Evolutionary conservation across 2,329 filamentous ascomycete genomes (phyloP), one percentile per base, ranked within the genome.

Genomic region (Fusarium poae): DNA sequence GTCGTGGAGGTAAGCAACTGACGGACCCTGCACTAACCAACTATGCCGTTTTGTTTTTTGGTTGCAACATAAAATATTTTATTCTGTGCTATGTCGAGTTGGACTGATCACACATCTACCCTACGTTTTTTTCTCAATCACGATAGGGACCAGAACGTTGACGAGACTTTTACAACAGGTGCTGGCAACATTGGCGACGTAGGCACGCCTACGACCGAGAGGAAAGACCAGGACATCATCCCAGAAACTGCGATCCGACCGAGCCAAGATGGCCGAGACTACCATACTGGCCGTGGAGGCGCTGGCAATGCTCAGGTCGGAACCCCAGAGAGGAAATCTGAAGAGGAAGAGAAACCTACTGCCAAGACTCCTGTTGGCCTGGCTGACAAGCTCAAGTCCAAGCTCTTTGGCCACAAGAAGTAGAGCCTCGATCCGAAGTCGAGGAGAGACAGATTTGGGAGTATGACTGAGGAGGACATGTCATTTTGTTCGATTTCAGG

Each of bases 251-350:
- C 87, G 23, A 75, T 82, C 51, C 84, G 86, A 27, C 79, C 81
- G 29, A 83, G 80, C 73, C 77, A 79, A 49, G 83, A 87, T 18
- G 79, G 80, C 53, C 75, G 78, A 60, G 84, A 86, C 74, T 85
- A 82, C 77, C 87, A 89, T 79, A 84, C 83, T 40, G 88, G 88
- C 58, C 86, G 87, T 32, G 87, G 87, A 73, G 87, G 87, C 60
- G 86, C 84, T 12, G 87, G 86, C 52, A 89, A 89, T 76, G 84
- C 67, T 40, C 60, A 84, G 75, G 80, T 84, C 70, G 69, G 79
- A 45, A 75, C 74, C 35, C 67, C 70, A 60, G 75, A 79, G 62
- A 75, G 76, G 71, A 74, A 74, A 56, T 64, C 74, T 10, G 70
- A 74, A 18, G 73, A 77, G 25, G 73, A 72, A 7, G 73, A 77